phyloP scores from a whole-genome alignment of 2,329 filamentous ascomycete species.

The Fusarium anguioides region DNA sequence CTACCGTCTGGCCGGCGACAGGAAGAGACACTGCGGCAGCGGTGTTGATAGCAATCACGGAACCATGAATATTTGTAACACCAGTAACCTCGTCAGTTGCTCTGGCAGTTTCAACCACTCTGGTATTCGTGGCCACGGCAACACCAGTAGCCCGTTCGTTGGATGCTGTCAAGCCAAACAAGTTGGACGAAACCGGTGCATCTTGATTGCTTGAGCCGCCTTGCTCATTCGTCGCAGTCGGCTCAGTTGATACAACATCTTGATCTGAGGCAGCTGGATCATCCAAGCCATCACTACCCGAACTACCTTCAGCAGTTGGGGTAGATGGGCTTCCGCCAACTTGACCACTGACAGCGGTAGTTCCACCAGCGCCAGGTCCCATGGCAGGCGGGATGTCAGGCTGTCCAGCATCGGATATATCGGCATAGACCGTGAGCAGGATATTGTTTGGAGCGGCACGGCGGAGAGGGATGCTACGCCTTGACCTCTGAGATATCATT shows the following conservation, averaged over 20 bases:
- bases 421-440: constrained; percentile 59
- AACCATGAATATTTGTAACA: not conserved
- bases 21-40: not conserved
- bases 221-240: not conserved
- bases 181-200: not conserved
- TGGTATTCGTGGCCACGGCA: not conserved
- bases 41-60: not conserved
- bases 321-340: not conserved
- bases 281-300: not conserved
- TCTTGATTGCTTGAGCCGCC: not conserved
- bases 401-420: constrained; percentile 45
- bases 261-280: not conserved
- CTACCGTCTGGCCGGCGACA: not conserved
- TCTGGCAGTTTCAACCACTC: not conserved
- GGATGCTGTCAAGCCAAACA: not conserved
- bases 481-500: constrained; percentile 25
- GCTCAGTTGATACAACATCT: not conserved
- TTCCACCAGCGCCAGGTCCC: constrained; percentile 30
- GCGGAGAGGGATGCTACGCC: constrained; percentile 28
- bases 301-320: not conserved
- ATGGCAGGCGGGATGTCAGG: constrained; percentile 51
- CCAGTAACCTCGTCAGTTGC: not conserved
- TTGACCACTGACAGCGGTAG: not conserved
- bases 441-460: constrained; percentile 47
- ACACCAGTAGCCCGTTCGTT: not conserved